phyloP scores from a whole-genome alignment of 805 yeast genomes.

The Maudiozyma turicensis region DNA sequence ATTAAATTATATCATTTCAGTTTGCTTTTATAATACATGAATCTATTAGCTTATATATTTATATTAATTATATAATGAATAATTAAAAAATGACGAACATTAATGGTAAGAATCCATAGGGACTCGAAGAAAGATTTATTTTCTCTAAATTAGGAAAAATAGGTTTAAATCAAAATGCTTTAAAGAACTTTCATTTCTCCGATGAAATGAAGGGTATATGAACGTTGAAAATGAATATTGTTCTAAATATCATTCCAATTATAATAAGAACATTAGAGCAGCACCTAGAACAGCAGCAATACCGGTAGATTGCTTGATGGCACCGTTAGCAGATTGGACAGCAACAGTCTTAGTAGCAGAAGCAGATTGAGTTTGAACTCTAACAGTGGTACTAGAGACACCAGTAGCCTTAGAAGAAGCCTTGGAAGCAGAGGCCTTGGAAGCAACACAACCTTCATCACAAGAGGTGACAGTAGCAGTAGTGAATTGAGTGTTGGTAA shows the following conservation, averaged over 20 bases:
- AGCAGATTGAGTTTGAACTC: slow-evolving; percentile 1
- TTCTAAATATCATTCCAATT: not conserved
- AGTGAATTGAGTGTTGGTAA: slow-evolving; percentile 3
- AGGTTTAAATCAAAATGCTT: too few relatives aligned
- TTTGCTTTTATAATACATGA: not conserved
- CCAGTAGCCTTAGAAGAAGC: not conserved
- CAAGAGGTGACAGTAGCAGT: not conserved
- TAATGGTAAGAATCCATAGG: not conserved
- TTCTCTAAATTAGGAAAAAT: too few relatives aligned
- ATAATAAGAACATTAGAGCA: slow-evolving; percentile 5
- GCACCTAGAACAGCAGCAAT: slow-evolving; percentile 9
- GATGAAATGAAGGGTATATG: not conserved
- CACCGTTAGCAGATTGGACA: slow-evolving; percentile 8
- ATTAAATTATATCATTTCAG: too few relatives aligned
- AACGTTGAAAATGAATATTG: not conserved
- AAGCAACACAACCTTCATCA: too few relatives aligned
- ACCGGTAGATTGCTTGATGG: slow-evolving; percentile 5
- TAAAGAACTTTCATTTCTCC: not conserved
- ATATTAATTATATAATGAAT: not conserved
- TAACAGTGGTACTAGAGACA: not conserved
- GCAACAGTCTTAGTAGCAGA: slow-evolving; percentile 3
- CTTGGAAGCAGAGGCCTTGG: too few relatives aligned
- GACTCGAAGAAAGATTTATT: too few relatives aligned
- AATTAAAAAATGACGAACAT: not conserved
- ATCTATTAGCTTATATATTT: not conserved